Percentiles rank a stretch among this genome's conserved stretches.
These are phyloP conservation scores for Colletotrichum higginsianum DNA, from an alignment of 2,329 filamentous ascomycete species.

Conservation along the genomic window DNA sequence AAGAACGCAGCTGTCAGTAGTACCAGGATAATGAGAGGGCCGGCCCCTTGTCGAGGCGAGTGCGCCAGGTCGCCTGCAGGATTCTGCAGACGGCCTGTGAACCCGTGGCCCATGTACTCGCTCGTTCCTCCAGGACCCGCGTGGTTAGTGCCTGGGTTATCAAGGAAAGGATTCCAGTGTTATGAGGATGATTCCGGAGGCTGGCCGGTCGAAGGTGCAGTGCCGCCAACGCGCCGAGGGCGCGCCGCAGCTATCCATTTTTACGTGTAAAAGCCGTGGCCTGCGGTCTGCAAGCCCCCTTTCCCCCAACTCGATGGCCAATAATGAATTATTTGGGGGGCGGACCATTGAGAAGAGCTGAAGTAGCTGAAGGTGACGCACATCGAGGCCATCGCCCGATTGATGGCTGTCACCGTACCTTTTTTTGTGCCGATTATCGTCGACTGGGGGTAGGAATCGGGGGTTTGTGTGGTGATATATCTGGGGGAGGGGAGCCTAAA, in stretches of 20 bases:
- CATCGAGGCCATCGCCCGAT: background rate
- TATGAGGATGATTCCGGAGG: background rate
- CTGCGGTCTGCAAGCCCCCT: background rate
- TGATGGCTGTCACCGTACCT: background rate
- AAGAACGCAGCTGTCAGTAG: conserved; percentile 34
- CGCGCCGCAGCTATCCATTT: background rate
- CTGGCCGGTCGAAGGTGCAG: conserved; percentile 1
- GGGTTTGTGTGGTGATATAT: background rate
- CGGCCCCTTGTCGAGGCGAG: background rate
- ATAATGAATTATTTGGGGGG: background rate
- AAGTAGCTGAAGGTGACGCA: background rate
- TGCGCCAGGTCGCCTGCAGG: background rate
- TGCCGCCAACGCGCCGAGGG: background rate
- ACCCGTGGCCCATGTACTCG: background rate
- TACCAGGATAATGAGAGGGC: conserved; percentile 1
- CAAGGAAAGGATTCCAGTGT: background rate
- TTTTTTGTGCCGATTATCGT: background rate
- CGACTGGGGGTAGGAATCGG: background rate
- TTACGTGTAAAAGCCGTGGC: background rate
- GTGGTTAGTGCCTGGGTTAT: background rate
- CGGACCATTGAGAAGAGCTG: background rate
- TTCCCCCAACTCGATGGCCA: background rate
- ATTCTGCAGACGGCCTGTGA: background rate
- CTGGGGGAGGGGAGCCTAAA: background rate
- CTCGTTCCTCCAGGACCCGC: background rate